These are phyloP conservation scores for Oryza australiensis DNA, from an alignment of 176 grass and related monocot genomes.

Conservation along the genomic window DNA sequence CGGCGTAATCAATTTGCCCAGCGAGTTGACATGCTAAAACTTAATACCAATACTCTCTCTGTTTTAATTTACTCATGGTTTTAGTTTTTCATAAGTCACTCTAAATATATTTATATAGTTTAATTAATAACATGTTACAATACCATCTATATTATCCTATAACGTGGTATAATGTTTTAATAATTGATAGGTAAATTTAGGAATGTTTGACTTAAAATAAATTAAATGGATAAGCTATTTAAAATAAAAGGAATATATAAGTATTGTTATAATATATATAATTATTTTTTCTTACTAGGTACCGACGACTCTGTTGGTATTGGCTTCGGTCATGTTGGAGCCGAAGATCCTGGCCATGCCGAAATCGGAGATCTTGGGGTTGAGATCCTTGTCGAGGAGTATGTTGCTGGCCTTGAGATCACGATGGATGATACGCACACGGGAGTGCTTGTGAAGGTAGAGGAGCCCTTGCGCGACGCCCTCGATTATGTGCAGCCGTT, in stretches of 20 bases:
- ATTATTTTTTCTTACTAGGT: slow-evolving; percentile 32
- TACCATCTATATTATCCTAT: too few relatives aligned
- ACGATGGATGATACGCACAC: slow-evolving; percentile 47
- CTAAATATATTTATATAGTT: too few relatives aligned
- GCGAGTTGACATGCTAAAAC: background rate
- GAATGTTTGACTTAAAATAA: too few relatives aligned
- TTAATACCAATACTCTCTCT: background rate
- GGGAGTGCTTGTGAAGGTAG: slow-evolving; percentile 55
- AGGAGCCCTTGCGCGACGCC: slow-evolving; percentile 52
- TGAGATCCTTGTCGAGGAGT: slow-evolving; percentile 32
- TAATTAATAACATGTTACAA: too few relatives aligned
- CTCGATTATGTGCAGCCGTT: slow-evolving; percentile 35
- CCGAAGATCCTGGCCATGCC: slow-evolving; percentile 49
- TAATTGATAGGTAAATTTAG: too few relatives aligned
- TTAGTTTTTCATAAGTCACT: too few relatives aligned
- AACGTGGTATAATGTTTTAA: too few relatives aligned
- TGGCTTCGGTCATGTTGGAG: slow-evolving; percentile 46
- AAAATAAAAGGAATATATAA: too few relatives aligned
- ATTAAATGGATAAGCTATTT: too few relatives aligned
- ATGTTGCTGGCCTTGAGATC: slow-evolving; percentile 61
- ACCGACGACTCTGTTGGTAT: slow-evolving; percentile 55
- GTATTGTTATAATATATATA: too few relatives aligned
- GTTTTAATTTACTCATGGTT: too few relatives aligned
- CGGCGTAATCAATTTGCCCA: background rate
- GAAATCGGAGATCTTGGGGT: slow-evolving; percentile 57